Conservation (phyloP, 495 filamentous ascomycete genomes). For the Tuber indicum region DNA sequence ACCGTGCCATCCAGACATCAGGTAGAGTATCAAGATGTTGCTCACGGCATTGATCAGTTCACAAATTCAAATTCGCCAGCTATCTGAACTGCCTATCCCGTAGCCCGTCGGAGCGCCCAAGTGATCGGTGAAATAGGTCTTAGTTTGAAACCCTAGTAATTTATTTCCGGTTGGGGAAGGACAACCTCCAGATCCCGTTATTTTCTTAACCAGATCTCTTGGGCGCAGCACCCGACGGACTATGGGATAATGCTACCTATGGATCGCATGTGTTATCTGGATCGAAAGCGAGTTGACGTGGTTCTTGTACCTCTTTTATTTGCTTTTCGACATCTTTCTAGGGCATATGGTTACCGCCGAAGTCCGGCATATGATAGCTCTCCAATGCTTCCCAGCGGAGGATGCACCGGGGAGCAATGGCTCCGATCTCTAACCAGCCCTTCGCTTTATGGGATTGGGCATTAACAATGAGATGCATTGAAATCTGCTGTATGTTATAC, state of each 20-base stretch:
- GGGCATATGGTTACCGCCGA: not conserved
- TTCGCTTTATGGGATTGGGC: not conserved
- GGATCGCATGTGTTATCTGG: not conserved
- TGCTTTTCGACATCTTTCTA: not conserved
- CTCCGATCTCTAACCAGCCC: not conserved
- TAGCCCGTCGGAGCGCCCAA: too few species aligned
- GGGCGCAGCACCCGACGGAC: too few species aligned
- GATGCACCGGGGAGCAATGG: not conserved
- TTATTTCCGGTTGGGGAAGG: too few species aligned
- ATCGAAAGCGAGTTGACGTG: slow-evolving; percentile 1
- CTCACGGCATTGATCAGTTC: not conserved
- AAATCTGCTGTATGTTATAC: not conserved
- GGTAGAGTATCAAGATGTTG: not conserved
- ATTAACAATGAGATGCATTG: not conserved
- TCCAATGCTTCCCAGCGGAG: slow-evolving; percentile 1
- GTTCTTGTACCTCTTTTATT: slow-evolving; percentile 1
- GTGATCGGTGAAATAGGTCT: too few species aligned
- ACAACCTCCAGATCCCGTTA: too few species aligned
- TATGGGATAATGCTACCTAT: not conserved
- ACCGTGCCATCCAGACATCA: not conserved
- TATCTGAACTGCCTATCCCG: not conserved
- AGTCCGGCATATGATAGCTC: not conserved
- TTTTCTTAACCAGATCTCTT: too few species aligned
- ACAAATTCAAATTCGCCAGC: not conserved
- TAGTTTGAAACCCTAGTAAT: too few species aligned